phyloP scores from a whole-genome alignment of 177 flowering plant species.

The Tripterygium wilfordii region DNA sequence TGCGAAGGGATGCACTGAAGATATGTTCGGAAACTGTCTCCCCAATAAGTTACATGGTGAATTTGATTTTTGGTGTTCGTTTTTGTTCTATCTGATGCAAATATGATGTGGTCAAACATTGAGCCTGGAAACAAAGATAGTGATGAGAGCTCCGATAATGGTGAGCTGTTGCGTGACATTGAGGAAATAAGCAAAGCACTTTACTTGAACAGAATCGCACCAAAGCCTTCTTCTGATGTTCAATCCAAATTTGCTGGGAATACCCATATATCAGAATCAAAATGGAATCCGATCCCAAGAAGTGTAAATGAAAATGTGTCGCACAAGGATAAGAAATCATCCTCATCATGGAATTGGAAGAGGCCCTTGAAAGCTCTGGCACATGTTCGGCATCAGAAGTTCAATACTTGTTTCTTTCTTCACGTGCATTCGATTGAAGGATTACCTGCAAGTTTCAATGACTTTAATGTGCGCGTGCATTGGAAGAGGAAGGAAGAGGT shows the following conservation, averaged over 20 bases:
- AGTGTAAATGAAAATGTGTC: constrained; percentile 6
- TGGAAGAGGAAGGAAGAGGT: constrained; percentile 63
- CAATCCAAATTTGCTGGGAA: constrained; percentile 22
- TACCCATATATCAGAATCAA: constrained; percentile 13
- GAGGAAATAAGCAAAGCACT: constrained; percentile 50
- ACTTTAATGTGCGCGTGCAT: constrained; percentile 22
- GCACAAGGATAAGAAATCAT: constrained; percentile 49
- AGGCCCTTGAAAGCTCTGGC: constrained; percentile 69
- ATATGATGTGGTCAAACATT: constrained; percentile 17
- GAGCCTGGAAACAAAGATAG: constrained; percentile 13
- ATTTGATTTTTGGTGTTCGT: neutral
- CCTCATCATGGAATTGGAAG: constrained; percentile 75
- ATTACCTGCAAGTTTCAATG: constrained; percentile 37
- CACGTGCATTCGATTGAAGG: constrained; percentile 77
- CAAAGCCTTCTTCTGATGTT: constrained; percentile 15
- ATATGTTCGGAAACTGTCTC: neutral
- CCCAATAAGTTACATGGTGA: neutral
- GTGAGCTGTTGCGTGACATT: constrained; percentile 44
- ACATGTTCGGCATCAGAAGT: constrained; percentile 52
- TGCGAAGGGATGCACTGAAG: neutral
- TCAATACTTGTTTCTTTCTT: constrained; percentile 62
- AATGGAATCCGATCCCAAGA: constrained; percentile 9
- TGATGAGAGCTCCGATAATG: constrained; percentile 16
- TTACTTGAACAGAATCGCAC: constrained; percentile 29
- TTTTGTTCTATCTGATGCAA: constrained; percentile 4